Percentiles rank a stretch among this genome's conserved stretches.
Conservation (phyloP, 1,139 yeast genomes). For the Blastobotrys indianensis region DNA sequence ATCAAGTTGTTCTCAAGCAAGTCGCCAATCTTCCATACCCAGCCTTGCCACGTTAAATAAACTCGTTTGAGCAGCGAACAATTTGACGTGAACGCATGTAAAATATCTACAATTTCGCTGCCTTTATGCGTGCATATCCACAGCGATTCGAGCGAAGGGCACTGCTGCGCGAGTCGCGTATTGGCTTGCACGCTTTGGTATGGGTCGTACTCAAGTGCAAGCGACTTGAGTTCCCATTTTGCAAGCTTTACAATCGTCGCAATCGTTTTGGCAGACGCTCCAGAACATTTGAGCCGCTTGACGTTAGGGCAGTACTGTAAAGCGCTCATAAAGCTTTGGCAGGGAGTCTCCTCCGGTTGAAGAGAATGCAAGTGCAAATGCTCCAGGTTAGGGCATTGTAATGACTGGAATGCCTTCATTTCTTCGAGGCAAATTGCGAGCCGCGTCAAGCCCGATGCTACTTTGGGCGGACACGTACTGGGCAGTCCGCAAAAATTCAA, state of each 20-base stretch:
- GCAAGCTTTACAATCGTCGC: constrained; percentile 9
- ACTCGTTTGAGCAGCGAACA: constrained; percentile 5
- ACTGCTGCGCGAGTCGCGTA: constrained; percentile 4
- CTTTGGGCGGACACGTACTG: constrained; percentile 9
- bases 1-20: constrained; percentile 7
- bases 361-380: constrained; percentile 10
- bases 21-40: constrained; percentile 13
- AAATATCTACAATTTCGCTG: constrained; percentile 6
- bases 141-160: constrained; percentile 6
- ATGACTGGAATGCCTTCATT: constrained; percentile 10
- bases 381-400: constrained; percentile 12
- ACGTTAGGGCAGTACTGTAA: constrained; percentile 10
- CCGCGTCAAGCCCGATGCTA: constrained; percentile 7
- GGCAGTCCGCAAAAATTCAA: constrained; percentile 12
- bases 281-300: constrained; percentile 11
- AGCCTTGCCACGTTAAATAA: constrained; percentile 13
- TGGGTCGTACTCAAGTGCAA: constrained; percentile 12
- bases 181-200: not conserved
- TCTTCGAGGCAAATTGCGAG: constrained; percentile 13
- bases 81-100: constrained; percentile 7
- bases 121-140: constrained; percentile 12
- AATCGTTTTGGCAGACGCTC: constrained; percentile 8
- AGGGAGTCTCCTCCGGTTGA: constrained; percentile 8
- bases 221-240: constrained; percentile 8
- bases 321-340: constrained; percentile 5